phyloP scores from a whole-genome alignment of 768 basidiomycete species.

The Auriscalpium orientale region DNA sequence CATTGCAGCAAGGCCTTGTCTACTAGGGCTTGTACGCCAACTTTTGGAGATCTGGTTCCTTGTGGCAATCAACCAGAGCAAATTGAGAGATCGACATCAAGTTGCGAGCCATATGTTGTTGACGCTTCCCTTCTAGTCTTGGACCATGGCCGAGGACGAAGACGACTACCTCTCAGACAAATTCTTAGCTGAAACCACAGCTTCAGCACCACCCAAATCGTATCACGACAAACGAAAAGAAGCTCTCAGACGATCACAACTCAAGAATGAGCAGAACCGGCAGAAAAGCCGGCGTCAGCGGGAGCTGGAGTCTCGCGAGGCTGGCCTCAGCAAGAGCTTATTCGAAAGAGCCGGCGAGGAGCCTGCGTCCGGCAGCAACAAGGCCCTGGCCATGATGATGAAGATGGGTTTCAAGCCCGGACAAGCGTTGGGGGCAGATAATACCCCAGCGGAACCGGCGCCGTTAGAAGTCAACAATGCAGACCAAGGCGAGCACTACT shows the following conservation, averaged over 20 bases:
- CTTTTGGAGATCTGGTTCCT: no score
- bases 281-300: constrained; percentile 58
- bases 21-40: no score
- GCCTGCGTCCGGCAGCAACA: constrained; percentile 48
- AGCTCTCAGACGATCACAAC: constrained; percentile 43
- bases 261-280: constrained; percentile 63
- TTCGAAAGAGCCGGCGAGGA: constrained; percentile 72
- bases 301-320: constrained; percentile 68
- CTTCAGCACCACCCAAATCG: constrained; percentile 41
- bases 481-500: no score
- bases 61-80: no score
- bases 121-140: not conserved
- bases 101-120: not conserved
- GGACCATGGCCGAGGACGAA: constrained; percentile 61
- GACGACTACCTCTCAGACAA: constrained; percentile 89
- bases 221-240: constrained; percentile 69
- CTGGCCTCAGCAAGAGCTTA: constrained; percentile 72
- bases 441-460: constrained; percentile 7
- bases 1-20: no score
- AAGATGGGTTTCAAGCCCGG: constrained; percentile 92
- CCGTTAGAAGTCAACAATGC: not conserved
- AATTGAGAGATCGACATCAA: not conserved
- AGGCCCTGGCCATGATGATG: constrained; percentile 85
- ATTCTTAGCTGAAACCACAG: constrained; percentile 47
- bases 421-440: constrained; percentile 54